Percentiles rank a stretch among this genome's conserved stretches.
phyloP scores from a whole-genome alignment of 768 basidiomycete genomes.

The Kwoniella europaea region DNA sequence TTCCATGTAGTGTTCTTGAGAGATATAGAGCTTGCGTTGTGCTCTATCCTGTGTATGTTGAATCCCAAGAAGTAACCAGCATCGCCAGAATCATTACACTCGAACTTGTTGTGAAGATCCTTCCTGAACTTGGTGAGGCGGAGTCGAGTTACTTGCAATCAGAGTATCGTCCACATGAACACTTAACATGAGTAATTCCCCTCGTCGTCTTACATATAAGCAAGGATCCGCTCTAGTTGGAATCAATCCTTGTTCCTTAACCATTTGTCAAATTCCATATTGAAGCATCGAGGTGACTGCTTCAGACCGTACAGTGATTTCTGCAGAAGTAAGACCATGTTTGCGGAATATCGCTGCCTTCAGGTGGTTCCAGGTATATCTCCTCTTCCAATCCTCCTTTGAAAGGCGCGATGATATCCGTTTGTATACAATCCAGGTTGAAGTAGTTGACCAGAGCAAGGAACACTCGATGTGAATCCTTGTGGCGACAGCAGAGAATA shows the following conservation, averaged over 20 bases:
- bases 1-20: constrained; percentile 23
- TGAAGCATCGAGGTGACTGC: constrained; percentile 30
- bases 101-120: constrained; percentile 16
- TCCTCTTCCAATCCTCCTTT: constrained; percentile 21
- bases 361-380: constrained; percentile 20
- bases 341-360: constrained; percentile 9
- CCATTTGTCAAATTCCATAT: constrained; percentile 29
- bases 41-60: constrained; percentile 46
- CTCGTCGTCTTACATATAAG: background rate
- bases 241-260: constrained; percentile 18
- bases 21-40: constrained; percentile 24
- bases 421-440: constrained; percentile 22
- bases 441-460: constrained; percentile 19
- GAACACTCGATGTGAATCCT: constrained; percentile 21
- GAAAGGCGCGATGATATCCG: constrained; percentile 31
- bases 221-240: constrained; percentile 12
- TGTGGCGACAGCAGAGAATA: constrained; percentile 31
- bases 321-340: constrained; percentile 15
- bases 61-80: constrained; percentile 39
- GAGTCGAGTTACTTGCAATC: constrained; percentile 18
- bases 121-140: constrained; percentile 12
- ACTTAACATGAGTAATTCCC: constrained; percentile 8
- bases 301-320: constrained; percentile 34
- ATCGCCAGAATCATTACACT: constrained; percentile 14
- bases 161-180: constrained; percentile 32